Base-by-base conservation (phyloP, 2,329 filamentous ascomycete genomes). In the Fusarium pseudoanthophilum region DNA sequence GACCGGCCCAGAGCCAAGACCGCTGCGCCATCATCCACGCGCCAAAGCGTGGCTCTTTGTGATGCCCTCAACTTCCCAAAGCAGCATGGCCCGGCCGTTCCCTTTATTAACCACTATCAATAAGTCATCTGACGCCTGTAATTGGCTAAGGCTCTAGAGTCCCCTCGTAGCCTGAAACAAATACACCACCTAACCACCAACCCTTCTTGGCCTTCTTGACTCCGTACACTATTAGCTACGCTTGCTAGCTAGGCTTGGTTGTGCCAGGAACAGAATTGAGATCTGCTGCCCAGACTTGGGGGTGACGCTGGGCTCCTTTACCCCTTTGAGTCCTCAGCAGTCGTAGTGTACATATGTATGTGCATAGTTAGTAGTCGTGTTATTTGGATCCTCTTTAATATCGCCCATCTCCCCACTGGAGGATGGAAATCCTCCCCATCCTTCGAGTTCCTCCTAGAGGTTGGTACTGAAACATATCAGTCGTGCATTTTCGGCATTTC, bases 151-250 rank as follows among this genome's bases (percentile, higher is more conserved):
- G 30, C 11, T 11, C 53, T 32, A 51, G 11, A 52, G 40, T 37
- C 34, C 58, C 46, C 57, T 62, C 24, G 42, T 72, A 49, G 49
- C 60, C 72, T 74, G 72, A 74, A 74, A 75, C 72, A 74, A 69
- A 69, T 56, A 56, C 56, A 71, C 52, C 60, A 52, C 59, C 46
- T 34, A 24, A 71, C 52, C 60, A 52, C 59, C 46, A 39, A 24
- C 59, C 37, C 39, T 53, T 70, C 65, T 64, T 70, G 66, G 60
- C 58, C 45, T 24, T 51, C 32, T 55, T 18, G 16, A 21, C 24
- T 46, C 43, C 11, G 43, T 46, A 28, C 24, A 45, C 49, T 52
- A 26, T 51, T 32, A 32, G 21, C 32, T 42, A 37, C 46, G 46
- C 28, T 30, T 30, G 45, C 24, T 26, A 34, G 49, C 32, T 15